Evolutionary conservation across 1,284 basidiomycete genomes (phyloP).

Genomic region (Pterula multifida): DNA sequence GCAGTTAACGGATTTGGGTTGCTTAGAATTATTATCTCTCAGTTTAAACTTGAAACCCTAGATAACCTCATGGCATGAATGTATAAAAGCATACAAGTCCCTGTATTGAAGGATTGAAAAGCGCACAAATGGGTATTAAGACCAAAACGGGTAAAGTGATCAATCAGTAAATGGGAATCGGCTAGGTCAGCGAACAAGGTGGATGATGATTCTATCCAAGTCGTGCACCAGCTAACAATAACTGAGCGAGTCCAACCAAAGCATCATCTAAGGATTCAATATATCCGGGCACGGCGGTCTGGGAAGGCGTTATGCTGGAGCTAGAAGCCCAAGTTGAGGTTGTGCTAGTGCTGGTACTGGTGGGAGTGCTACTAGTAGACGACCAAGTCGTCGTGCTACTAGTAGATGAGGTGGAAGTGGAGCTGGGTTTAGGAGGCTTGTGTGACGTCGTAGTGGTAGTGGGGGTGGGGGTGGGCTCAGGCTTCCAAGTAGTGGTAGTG

Average conservation of each 20-base stretch:
- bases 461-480: neutral
- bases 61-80: no score
- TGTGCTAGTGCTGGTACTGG: neutral
- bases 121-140: no score
- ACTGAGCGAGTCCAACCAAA: neutral
- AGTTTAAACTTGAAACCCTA: no score
- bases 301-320: neutral
- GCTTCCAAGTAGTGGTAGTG: neutral
- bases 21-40: no score
- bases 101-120: no score
- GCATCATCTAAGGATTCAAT: neutral
- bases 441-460: neutral
- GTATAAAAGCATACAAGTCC: no score
- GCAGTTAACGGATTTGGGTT: no score
- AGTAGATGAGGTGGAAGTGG: neutral
- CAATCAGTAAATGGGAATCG: no score
- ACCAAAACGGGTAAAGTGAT: no score
- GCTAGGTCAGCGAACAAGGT: no score
- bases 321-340: neutral
- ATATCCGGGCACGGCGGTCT: neutral
- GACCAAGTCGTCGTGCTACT: neutral
- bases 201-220: no score
- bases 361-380: neutral
- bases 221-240: neutral
- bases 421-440: neutral